A percentile compares a stretch with the other conserved stretches of the same genome.
These are phyloP conservation scores for Calonectria honghensis DNA, from an alignment of 2,329 filamentous ascomycete genomes.

Conservation along the genomic window DNA sequence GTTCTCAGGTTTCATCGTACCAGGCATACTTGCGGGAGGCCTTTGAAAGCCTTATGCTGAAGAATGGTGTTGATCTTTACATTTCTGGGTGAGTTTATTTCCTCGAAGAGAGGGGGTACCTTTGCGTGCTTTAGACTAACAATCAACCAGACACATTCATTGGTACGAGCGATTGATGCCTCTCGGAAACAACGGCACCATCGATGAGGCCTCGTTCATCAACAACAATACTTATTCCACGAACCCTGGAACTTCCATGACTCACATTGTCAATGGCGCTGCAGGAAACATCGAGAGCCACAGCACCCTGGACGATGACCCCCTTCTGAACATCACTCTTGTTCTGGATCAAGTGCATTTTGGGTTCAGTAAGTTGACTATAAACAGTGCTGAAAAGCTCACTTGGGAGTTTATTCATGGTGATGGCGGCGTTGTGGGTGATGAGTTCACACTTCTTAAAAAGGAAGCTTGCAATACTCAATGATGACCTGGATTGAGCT, in stretches of 20 bases:
- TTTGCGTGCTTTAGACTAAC: background rate
- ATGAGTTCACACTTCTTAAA: slow-evolving; percentile 56
- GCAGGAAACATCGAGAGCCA: slow-evolving; percentile 72
- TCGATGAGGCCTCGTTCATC: slow-evolving; percentile 64
- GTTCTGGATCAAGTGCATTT: slow-evolving; percentile 67
- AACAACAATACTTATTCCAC: slow-evolving; percentile 69
- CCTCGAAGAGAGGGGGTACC: background rate
- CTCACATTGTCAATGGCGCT: slow-evolving; percentile 71
- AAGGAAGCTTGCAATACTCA: slow-evolving; percentile 13
- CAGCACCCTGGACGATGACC: slow-evolving; percentile 59
- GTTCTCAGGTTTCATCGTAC: slow-evolving; percentile 65
- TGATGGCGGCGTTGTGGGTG: slow-evolving; percentile 61
- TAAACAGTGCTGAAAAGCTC: slow-evolving; percentile 61
- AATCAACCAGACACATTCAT: slow-evolving; percentile 42
- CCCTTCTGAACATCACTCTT: slow-evolving; percentile 63
- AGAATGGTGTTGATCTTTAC: slow-evolving; percentile 68
- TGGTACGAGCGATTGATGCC: slow-evolving; percentile 53
- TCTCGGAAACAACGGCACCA: slow-evolving; percentile 56
- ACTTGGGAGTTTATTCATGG: slow-evolving; percentile 69
- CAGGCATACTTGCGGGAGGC: slow-evolving; percentile 65
- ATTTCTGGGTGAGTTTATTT: slow-evolving; percentile 47
- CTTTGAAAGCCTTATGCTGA: slow-evolving; percentile 66
- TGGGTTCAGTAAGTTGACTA: slow-evolving; percentile 65
- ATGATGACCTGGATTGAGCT: background rate
- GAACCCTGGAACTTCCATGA: slow-evolving; percentile 68